phyloP scores from a whole-genome alignment of 129 eudicot species.

The Centella asiatica region DNA sequence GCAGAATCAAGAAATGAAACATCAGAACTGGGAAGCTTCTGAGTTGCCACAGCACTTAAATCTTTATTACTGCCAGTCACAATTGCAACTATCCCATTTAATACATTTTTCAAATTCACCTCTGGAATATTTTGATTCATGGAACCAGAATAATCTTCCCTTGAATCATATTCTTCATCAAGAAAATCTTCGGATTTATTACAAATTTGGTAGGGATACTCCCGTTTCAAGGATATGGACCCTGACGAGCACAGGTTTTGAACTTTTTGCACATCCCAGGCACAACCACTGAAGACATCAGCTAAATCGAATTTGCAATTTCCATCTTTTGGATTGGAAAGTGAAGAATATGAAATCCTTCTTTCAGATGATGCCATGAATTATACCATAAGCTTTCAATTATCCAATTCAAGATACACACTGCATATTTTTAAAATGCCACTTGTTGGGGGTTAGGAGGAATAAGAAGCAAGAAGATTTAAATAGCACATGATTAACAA shows the following conservation, averaged over 20 bases:
- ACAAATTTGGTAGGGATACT: conserved; percentile 23
- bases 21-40: conserved; percentile 35
- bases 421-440: neutral
- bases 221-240: conserved; percentile 17
- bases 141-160: conserved; percentile 30
- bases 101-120: conserved; percentile 78
- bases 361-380: conserved; percentile 41
- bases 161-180: conserved; percentile 47
- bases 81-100: conserved; percentile 72
- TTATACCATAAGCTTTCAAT: conserved; percentile 10
- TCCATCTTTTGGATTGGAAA: conserved; percentile 34
- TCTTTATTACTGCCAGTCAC: conserved; percentile 72
- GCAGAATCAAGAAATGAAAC: conserved; percentile 74
- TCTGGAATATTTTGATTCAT: conserved; percentile 42
- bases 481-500: neutral
- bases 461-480: neutral
- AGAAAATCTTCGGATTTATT: conserved; percentile 46
- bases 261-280: conserved; percentile 41
- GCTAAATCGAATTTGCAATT: conserved; percentile 33
- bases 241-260: conserved; percentile 14
- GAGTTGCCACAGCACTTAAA: conserved; percentile 12
- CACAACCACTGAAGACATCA: conserved; percentile 48
- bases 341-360: conserved; percentile 43
- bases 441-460: neutral
- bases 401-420: neutral